Evolutionary conservation across 768 basidiomycete genomes (phyloP).

Genomic region (Kwoniella sp.): DNA sequence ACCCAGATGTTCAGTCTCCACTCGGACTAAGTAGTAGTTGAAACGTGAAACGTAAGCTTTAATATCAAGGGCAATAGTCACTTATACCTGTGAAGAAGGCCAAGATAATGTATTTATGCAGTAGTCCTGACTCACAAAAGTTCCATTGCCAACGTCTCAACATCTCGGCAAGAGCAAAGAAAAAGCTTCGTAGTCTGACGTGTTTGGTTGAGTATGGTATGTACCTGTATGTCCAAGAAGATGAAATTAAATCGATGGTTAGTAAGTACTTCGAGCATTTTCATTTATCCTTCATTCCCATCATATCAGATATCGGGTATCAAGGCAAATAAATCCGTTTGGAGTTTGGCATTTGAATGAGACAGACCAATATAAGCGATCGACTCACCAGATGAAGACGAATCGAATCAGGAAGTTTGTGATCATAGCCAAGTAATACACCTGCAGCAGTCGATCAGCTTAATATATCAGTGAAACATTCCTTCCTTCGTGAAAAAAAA

Average conservation of each 20-base stretch:
- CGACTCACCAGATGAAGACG: constrained; percentile 66
- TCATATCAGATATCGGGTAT: not conserved
- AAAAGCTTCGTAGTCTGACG: constrained; percentile 65
- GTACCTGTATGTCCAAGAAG: no score
- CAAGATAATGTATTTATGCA: no score
- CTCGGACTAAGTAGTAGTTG: constrained; percentile 69
- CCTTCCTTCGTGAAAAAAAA: not conserved
- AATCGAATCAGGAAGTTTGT: constrained; percentile 76
- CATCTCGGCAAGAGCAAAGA: constrained; percentile 72
- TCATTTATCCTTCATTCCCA: no score
- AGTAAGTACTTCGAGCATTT: no score
- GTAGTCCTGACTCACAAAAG: constrained; percentile 79
- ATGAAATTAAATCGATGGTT: no score
- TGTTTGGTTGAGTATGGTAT: constrained; percentile 62
- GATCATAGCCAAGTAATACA: constrained; percentile 59
- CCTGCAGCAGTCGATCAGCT: not conserved
- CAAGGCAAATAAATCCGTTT: not conserved
- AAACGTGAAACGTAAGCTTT: no score
- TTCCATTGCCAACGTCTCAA: constrained; percentile 87
- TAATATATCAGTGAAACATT: not conserved
- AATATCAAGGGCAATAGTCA: no score
- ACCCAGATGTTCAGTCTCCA: constrained; percentile 89
- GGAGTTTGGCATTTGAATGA: no score
- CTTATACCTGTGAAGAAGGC: no score
- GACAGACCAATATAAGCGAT: not conserved